Conservation (phyloP, 345 rosid genomes). For the Corymbia maculata region DNA sequence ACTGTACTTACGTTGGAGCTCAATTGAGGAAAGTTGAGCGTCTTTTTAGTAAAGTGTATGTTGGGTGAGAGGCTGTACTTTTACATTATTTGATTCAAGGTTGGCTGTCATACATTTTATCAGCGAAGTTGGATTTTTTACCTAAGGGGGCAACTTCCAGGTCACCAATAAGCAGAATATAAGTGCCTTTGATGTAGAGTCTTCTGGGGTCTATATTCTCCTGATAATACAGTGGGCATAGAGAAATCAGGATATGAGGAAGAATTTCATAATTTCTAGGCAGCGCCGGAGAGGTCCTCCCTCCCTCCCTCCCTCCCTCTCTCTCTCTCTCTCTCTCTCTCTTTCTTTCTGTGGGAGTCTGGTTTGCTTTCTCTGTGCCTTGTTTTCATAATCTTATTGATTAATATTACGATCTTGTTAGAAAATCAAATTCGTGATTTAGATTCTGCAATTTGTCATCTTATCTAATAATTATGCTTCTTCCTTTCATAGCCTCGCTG, state of each 20-base stretch:
- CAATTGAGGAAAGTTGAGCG: neutral
- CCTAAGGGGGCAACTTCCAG: neutral
- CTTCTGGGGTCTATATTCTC: neutral
- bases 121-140: neutral
- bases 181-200: neutral
- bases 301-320: neutral
- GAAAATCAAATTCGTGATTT: neutral
- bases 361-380: neutral
- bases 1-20: neutral
- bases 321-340: neutral
- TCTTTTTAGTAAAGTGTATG: neutral
- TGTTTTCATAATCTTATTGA: neutral
- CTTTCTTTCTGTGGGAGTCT: neutral
- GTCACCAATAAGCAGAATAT: neutral
- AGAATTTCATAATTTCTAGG: neutral
- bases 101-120: neutral
- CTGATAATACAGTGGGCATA: neutral
- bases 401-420: neutral
- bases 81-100: neutral
- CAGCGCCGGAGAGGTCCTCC: neutral
- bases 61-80: neutral
- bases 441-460: neutral
- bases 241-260: neutral
- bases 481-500: neutral
- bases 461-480: neutral